These are phyloP conservation scores for Cardamine occulta DNA, from an alignment of 345 rosid species.

Conservation along the genomic window DNA sequence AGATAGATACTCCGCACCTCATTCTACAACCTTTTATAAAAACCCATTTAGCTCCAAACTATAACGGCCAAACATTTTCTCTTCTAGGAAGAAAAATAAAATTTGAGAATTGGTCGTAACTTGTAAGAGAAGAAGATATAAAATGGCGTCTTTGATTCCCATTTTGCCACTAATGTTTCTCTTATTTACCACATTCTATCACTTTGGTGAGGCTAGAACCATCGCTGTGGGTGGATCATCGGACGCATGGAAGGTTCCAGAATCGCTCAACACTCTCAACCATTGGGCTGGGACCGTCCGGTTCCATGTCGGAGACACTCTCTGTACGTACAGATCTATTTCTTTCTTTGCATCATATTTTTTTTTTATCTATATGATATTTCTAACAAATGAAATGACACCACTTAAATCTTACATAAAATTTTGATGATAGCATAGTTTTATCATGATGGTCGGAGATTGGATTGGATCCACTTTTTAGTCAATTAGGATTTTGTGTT, in stretches of 20 bases:
- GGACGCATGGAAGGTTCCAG: constrained; percentile 61
- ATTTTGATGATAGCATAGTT: not conserved
- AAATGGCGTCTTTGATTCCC: constrained; percentile 12
- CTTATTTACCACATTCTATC: constrained; percentile 32
- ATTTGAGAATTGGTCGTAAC: not conserved
- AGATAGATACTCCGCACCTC: not conserved
- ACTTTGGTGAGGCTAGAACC: constrained; percentile 46
- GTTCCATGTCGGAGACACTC: constrained; percentile 53
- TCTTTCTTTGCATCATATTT: not conserved
- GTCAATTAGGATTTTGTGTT: not conserved
- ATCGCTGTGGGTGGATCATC: constrained; percentile 57
- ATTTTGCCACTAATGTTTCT: constrained; percentile 27
- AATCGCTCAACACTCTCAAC: constrained; percentile 42
- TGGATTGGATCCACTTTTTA: not conserved
- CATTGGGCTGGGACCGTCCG: constrained; percentile 47
- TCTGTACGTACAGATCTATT: constrained; percentile 45
- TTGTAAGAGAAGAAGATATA: not conserved
- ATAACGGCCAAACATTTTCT: constrained; percentile 2
- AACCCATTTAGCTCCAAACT: not conserved
- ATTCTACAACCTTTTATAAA: constrained; percentile 18
- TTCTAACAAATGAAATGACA: not conserved
- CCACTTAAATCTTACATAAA: not conserved
- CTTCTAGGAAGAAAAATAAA: not conserved
- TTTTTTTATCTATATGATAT: not conserved
- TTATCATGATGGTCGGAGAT: not conserved